Evolutionary conservation across 176 grass and related monocot genomes (phyloP), one percentile per base, ranked within the genome.

Genomic region (Panicum miliaceum): DNA sequence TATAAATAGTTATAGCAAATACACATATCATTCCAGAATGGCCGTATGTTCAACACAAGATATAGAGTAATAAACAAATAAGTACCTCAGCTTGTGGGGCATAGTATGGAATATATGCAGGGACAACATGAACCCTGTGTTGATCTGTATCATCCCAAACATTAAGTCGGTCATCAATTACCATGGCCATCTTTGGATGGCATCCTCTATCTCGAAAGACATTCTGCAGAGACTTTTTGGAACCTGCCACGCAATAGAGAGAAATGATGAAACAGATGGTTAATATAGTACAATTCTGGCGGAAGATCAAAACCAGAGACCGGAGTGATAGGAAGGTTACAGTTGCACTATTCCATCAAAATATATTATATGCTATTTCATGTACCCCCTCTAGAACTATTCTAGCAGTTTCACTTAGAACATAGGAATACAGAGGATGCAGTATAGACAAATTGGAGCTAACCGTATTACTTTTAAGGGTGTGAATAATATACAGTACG

Each of bases 111-210:
- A 90, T 72, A 89, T 86, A 99, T 71, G 97, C 88, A 70, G 97
- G 96, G 32, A 96, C 93, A 81, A 99, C 97, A 92, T 99, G 97
- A 85, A 99, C 97, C 64, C 97, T 88, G 71, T 88, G 88, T 53
- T 99, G 97, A 77, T 99, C 97, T 86, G 92, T 99, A 64, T 96
- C 97, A 78, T 94, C 97, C 97, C 93, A 99, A 72, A 99, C 97
- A 71, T 89, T 71, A 52, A 96, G 78, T 57, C 97, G 81, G 81
- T 99, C 97, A 90, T 99, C 97, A 88, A 99, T 96, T 71, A 99
- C 97, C 93, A 99, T 99, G 60, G 97, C 93, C 97, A 99, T 92
- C 81, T 94, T 99, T 79, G 97, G 97, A 92, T 94, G 91, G 78
- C 93, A 99, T 65, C 87, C 88, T 87, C 86, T 80, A 9, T 92